Percentiles rank a stretch among this genome's conserved stretches.
Evolutionary conservation across 140 eudicot genomes (phyloP).

Genomic region (Bidens hawaiensis): DNA sequence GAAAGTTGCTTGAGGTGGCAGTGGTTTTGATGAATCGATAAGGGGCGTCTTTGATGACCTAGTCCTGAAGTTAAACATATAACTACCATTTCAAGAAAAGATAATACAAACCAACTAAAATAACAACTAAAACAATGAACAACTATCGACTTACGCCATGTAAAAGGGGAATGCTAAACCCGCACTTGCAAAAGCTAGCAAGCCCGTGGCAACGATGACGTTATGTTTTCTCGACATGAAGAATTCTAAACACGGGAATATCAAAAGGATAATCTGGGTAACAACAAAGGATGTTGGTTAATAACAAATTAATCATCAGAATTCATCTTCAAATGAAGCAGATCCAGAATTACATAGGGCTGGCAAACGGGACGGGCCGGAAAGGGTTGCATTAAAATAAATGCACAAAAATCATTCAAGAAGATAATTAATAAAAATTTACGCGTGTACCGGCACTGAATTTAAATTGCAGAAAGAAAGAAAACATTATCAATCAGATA

Average conservation of each 20-base stretch:
- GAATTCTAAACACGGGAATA: not conserved
- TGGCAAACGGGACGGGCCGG: too few relatives aligned
- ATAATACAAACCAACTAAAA: not conserved
- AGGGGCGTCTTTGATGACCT: slow-evolving; percentile 72
- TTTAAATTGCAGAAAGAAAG: not conserved
- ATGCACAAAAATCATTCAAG: too few relatives aligned
- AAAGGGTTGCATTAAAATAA: too few relatives aligned
- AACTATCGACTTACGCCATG: slow-evolving; percentile 82
- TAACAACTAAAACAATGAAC: not conserved
- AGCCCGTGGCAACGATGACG: slow-evolving; percentile 71
- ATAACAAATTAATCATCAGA: not conserved
- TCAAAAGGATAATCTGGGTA: slow-evolving; percentile 12
- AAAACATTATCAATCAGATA: not conserved
- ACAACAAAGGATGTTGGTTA: not conserved
- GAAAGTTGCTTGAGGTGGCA: slow-evolving; percentile 98
- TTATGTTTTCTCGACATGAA: slow-evolving; percentile 80
- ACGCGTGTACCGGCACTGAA: too few relatives aligned
- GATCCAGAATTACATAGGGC: too few relatives aligned
- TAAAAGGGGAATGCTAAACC: slow-evolving; percentile 97
- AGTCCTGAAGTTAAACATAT: slow-evolving; percentile 38
- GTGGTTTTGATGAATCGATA: slow-evolving; percentile 87
- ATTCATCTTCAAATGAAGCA: not conserved
- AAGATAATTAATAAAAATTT: too few relatives aligned
- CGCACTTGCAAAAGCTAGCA: slow-evolving; percentile 77
- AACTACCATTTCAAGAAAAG: not conserved